These are phyloP conservation scores for Picea engelmannii DNA, from an alignment of 83 land plant species.

Conservation along the genomic window DNA sequence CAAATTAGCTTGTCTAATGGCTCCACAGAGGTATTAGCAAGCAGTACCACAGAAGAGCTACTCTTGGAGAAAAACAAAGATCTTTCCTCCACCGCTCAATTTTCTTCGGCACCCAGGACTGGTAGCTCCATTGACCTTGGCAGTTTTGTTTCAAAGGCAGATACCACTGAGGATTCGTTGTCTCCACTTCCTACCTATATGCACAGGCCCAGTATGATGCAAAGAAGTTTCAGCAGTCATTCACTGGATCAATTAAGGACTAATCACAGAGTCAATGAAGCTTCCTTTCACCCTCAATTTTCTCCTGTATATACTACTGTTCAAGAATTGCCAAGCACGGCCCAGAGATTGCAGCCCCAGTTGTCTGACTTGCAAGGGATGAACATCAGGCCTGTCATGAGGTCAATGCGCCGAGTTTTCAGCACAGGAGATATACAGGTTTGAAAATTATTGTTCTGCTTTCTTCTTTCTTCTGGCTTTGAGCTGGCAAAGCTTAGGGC, in stretches of 20 bases:
- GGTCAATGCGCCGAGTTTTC: slow-evolving; percentile 29
- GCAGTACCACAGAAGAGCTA: background rate
- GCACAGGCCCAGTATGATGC: slow-evolving; percentile 19
- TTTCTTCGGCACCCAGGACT: background rate
- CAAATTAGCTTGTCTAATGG: slow-evolving; percentile 3
- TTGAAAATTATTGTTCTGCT: slow-evolving; percentile 2
- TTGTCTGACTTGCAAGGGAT: slow-evolving; percentile 29
- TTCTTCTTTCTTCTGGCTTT: background rate
- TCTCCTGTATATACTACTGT: slow-evolving; percentile 23
- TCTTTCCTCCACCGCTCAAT: background rate
- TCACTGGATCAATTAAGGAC: slow-evolving; percentile 28
- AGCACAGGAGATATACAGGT: slow-evolving; percentile 39
- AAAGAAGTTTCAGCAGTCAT: slow-evolving; percentile 34
- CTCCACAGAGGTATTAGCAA: slow-evolving; percentile 2
- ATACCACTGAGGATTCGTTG: slow-evolving; percentile 22
- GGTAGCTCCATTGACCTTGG: slow-evolving; percentile 3
- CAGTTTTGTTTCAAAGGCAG: slow-evolving; percentile 12
- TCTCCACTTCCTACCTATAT: slow-evolving; percentile 9
- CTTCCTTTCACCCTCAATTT: slow-evolving; percentile 7
- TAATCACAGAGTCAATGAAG: slow-evolving; percentile 12
- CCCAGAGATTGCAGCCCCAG: slow-evolving; percentile 22
- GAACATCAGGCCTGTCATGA: slow-evolving; percentile 22
- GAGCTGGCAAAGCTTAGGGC: no score
- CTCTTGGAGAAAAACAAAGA: background rate
- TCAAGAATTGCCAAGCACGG: slow-evolving; percentile 14